These are phyloP conservation scores for Brassica cretica DNA, from an alignment of 345 rosid species.

Conservation along the genomic window DNA sequence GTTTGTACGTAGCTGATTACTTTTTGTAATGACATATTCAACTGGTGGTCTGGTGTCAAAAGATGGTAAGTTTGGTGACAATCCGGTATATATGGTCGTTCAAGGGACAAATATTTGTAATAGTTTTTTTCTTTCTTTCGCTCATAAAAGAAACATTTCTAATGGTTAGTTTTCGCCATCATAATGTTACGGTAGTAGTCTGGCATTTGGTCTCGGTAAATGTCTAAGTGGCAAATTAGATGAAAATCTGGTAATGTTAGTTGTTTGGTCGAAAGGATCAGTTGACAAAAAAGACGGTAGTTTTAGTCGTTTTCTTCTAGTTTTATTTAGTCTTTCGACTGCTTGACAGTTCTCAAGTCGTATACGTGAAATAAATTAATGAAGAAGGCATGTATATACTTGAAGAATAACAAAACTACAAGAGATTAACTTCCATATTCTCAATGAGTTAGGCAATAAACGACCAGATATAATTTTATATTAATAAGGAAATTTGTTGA, in stretches of 20 bases:
- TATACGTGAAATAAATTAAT: background rate
- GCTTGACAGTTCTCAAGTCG: background rate
- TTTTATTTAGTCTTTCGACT: background rate
- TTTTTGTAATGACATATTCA: background rate
- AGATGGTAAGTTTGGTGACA: background rate
- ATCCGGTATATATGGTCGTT: background rate
- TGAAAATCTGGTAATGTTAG: background rate
- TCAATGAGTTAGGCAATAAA: slow-evolving; percentile 26
- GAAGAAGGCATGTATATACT: background rate
- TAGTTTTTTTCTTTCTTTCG: background rate
- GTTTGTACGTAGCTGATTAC: background rate
- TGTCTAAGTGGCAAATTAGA: background rate
- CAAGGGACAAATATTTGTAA: background rate
- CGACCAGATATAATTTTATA: slow-evolving; percentile 9
- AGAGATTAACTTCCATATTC: background rate
- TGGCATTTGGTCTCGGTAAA: background rate
- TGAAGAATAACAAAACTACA: background rate
- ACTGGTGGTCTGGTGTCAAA: background rate
- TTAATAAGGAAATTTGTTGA: background rate
- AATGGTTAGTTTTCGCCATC: background rate
- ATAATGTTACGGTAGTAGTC: background rate
- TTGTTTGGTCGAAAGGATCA: background rate
- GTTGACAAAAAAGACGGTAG: slow-evolving; percentile 2
- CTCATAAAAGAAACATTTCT: background rate
- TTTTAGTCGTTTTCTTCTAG: slow-evolving; percentile 3